A percentile compares a stretch with the other conserved stretches of the same genome.
Conservation (phyloP, 257 asterid species). For the Knoxia roxburghii region DNA sequence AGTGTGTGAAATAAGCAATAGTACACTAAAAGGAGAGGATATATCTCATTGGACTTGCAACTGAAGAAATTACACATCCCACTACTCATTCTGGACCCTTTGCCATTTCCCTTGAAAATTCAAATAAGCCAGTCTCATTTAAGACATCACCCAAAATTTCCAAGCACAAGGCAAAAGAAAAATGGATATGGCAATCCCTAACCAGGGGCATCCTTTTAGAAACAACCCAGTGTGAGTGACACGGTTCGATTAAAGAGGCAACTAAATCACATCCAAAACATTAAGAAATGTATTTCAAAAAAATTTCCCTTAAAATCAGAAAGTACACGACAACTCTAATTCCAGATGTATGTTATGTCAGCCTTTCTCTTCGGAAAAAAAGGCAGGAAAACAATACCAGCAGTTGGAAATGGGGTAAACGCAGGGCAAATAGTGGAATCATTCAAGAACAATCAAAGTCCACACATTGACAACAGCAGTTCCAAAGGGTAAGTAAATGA, state of each 20-base stretch:
- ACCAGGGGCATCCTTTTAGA: background rate
- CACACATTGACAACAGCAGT: background rate
- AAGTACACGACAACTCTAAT: background rate
- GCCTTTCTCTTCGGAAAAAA: background rate
- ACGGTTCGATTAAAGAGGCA: background rate
- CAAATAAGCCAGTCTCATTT: background rate
- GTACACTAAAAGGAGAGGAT: too few relatives aligned
- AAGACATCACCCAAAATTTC: background rate
- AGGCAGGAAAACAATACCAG: background rate
- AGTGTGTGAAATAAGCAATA: background rate
- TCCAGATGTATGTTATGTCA: background rate
- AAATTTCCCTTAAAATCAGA: background rate
- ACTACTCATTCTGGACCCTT: background rate
- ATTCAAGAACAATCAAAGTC: background rate
- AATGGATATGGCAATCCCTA: background rate
- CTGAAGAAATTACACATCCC: background rate
- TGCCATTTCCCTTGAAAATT: background rate
- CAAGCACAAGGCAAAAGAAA: background rate
- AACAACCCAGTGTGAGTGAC: background rate
- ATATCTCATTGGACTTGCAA: background rate
- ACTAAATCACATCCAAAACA: background rate
- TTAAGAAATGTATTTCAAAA: background rate
- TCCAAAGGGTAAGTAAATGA: background rate
- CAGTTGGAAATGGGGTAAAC: background rate
- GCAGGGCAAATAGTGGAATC: background rate